Conservation (phyloP, 768 basidiomycete genomes). For the Tricholoma sp. region DNA sequence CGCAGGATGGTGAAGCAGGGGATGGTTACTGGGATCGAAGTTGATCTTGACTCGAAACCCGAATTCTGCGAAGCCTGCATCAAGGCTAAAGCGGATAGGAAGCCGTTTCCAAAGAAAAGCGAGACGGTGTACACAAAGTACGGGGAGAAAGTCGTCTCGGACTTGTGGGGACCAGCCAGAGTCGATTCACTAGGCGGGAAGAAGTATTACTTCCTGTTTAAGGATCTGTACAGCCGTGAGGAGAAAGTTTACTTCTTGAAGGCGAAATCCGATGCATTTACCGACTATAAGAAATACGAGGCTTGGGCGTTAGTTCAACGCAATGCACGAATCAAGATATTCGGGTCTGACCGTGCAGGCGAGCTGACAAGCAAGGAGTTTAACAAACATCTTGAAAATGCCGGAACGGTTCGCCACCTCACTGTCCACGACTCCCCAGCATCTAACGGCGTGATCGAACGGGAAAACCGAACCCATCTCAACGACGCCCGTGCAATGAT, state of each 20-base stretch:
- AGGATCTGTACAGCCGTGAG: constrained; percentile 14
- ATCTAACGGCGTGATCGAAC: constrained; percentile 22
- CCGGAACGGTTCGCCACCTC: constrained; percentile 16
- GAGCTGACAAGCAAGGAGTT: constrained; percentile 19
- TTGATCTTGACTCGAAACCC: constrained; percentile 18
- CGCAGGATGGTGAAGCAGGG: constrained; percentile 20
- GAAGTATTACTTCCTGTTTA: constrained; percentile 10
- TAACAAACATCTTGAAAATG: constrained; percentile 7
- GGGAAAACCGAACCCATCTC: constrained; percentile 18
- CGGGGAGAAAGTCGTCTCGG: neutral
- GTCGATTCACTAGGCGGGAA: constrained; percentile 4
- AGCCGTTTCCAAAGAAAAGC: neutral
- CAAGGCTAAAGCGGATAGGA: constrained; percentile 13
- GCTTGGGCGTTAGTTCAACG: constrained; percentile 14
- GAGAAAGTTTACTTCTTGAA: constrained; percentile 9
- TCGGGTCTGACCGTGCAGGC: constrained; percentile 18
- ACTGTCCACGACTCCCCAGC: constrained; percentile 20
- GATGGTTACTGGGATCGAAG: constrained; percentile 24
- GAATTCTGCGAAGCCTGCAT: constrained; percentile 22
- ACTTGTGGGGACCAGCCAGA: neutral
- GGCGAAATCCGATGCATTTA: constrained; percentile 16
- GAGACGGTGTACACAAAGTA: neutral
- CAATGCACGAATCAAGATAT: constrained; percentile 8
- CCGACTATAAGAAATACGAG: constrained; percentile 9
- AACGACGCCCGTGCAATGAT: constrained; percentile 16